These are phyloP conservation scores for Talaromyces ruber DNA, from an alignment of 495 filamentous ascomycete species.

Conservation along the genomic window DNA sequence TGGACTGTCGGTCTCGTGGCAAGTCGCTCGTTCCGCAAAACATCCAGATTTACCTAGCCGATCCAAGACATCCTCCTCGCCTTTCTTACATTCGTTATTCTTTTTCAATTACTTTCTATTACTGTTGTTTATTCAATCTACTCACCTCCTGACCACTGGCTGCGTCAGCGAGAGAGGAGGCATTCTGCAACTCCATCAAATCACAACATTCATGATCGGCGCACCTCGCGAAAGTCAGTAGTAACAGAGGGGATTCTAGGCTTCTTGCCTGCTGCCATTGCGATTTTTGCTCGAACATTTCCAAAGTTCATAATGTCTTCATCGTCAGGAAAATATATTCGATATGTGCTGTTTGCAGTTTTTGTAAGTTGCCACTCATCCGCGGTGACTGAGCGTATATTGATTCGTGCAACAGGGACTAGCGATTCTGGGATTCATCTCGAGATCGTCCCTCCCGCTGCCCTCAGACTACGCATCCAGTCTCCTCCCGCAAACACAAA, in stretches of 20 bases:
- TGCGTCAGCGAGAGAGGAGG: background rate
- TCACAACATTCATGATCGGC: background rate
- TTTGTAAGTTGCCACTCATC: conserved; percentile 51
- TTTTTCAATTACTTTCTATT: background rate
- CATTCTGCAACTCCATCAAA: background rate
- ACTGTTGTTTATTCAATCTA: background rate
- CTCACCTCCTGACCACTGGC: background rate
- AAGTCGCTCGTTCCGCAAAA: background rate
- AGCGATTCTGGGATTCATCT: conserved; percentile 70
- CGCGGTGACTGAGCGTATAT: background rate
- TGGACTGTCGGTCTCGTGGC: background rate
- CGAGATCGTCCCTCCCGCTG: conserved; percentile 54
- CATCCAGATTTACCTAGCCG: background rate
- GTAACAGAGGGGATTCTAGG: background rate
- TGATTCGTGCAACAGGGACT: conserved; percentile 43
- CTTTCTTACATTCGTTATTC: background rate
- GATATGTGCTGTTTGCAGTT: conserved; percentile 83
- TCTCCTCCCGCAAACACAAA: conserved; percentile 14
- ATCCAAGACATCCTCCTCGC: background rate
- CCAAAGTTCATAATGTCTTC: conserved; percentile 54
- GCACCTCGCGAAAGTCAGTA: background rate
- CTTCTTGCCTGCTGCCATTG: background rate
- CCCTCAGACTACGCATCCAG: conserved; percentile 21
- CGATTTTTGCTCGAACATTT: background rate
- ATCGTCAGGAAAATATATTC: conserved; percentile 60